phyloP scores from a whole-genome alignment of 2,329 filamentous ascomycete species.

The Ceratocystis cacaofunesta region DNA sequence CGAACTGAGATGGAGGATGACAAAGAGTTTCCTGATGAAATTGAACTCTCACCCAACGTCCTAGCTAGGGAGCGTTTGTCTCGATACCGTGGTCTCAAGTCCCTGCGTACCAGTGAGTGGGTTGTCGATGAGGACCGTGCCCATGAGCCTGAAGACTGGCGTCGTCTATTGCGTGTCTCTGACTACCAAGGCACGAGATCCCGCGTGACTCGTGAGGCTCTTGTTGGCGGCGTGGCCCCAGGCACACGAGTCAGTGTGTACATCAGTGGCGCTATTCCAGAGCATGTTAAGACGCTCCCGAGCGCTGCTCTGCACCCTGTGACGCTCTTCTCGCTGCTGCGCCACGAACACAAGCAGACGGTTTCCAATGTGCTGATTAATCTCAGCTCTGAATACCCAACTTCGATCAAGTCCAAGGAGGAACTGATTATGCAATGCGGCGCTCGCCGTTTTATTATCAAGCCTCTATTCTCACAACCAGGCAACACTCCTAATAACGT shows the following conservation, averaged over 20 bases:
- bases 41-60: constrained; percentile 80
- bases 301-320: constrained; percentile 40
- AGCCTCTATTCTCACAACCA: constrained; percentile 78
- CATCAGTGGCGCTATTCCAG: constrained; percentile 39
- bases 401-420: constrained; percentile 78
- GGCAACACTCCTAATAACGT: constrained; percentile 91
- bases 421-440: constrained; percentile 86
- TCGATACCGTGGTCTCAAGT: constrained; percentile 84
- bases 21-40: constrained; percentile 90
- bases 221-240: constrained; percentile 72
- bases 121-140: constrained; percentile 74
- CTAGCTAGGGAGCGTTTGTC: constrained; percentile 71
- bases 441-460: constrained; percentile 70
- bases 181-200: constrained; percentile 79
- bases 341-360: constrained; percentile 90
- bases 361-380: constrained; percentile 81
- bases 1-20: constrained; percentile 76
- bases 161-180: constrained; percentile 67
- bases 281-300: constrained; percentile 33
- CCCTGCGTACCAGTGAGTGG: constrained; percentile 74
- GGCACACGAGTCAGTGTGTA: constrained; percentile 74
- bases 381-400: constrained; percentile 59
- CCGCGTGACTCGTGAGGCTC: constrained; percentile 60
- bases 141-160: constrained; percentile 82
- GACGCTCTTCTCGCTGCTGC: constrained; percentile 70